phyloP scores from a whole-genome alignment of 2,329 filamentous ascomycete genomes.

The Thielaviopsis musarum region DNA sequence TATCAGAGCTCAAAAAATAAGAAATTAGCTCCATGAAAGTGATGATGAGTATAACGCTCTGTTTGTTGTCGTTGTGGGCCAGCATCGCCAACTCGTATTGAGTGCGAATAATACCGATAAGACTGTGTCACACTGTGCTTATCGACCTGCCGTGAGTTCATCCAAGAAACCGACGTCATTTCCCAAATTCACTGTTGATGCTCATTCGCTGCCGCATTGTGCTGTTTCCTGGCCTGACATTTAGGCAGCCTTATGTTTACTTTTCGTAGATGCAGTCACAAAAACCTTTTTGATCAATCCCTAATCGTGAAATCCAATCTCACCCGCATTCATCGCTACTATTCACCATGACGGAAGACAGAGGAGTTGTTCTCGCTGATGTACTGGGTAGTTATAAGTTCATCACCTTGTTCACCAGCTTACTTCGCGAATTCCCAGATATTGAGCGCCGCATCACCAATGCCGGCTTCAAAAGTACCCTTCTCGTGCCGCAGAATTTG shows the following conservation, averaged over 20 bases:
- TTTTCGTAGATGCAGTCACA: not conserved
- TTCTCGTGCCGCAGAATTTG: slow-evolving; percentile 74
- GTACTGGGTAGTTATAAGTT: slow-evolving; percentile 62
- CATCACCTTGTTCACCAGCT: slow-evolving; percentile 71
- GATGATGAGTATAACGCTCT: too few species aligned
- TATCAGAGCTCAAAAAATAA: not conserved
- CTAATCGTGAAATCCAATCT: not conserved
- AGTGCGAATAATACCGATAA: not conserved
- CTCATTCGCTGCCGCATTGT: not conserved
- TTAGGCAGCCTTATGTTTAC: not conserved
- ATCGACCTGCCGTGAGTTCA: not conserved
- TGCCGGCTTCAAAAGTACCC: slow-evolving; percentile 52
- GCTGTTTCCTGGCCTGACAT: not conserved
- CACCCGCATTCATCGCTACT: not conserved
- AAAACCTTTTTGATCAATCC: not conserved
- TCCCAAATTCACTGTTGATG: not conserved
- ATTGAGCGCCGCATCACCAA: slow-evolving; percentile 54
- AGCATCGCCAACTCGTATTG: not conserved
- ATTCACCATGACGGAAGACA: not conserved
- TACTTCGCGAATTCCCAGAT: slow-evolving; percentile 59
- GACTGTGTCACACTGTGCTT: slow-evolving; percentile 4
- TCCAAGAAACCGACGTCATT: not conserved
- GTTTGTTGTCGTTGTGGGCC: not conserved
- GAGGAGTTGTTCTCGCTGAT: slow-evolving; percentile 55
- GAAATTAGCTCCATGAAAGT: too few species aligned